These are phyloP conservation scores for Hanseniaspora guilliermondii DNA, from an alignment of 805 yeast species.

Conservation along the genomic window DNA sequence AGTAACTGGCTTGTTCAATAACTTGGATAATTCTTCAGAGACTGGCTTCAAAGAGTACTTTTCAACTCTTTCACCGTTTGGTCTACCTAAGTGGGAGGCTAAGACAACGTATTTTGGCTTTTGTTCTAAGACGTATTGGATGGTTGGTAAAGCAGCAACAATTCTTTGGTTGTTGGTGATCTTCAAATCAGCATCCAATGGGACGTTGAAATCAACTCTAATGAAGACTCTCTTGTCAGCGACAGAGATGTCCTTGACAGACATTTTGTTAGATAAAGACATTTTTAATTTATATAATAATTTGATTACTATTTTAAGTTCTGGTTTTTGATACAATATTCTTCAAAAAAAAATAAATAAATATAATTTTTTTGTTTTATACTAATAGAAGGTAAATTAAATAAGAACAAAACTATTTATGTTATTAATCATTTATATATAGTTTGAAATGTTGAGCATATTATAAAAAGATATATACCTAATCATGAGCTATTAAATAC, in stretches of 20 bases:
- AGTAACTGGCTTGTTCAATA: constrained; percentile 60
- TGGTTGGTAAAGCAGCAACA: constrained; percentile 98
- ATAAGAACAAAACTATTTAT: no score
- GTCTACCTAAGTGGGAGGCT: constrained; percentile 98
- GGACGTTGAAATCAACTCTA: constrained; percentile 94
- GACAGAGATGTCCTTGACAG: constrained; percentile 82
- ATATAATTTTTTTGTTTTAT: no score
- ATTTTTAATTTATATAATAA: constrained; percentile 29
- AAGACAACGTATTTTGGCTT: constrained; percentile 82
- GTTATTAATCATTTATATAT: no score
- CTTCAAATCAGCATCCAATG: constrained; percentile 76
- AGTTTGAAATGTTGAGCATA: no score
- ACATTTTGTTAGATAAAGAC: constrained; percentile 89
- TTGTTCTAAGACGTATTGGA: constrained; percentile 83
- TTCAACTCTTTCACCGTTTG: constrained; percentile 79
- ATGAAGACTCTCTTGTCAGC: constrained; percentile 91
- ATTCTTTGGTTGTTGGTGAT: constrained; percentile 99
- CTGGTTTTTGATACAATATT: neutral
- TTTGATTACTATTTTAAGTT: neutral
- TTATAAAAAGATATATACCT: no score
- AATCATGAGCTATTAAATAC: no score
- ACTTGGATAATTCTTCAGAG: constrained; percentile 71
- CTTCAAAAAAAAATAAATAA: neutral
- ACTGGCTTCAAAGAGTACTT: constrained; percentile 92
- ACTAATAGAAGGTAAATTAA: no score